phyloP scores from a whole-genome alignment of 2,329 filamentous ascomycete species.

The Exophiala bonariae region DNA sequence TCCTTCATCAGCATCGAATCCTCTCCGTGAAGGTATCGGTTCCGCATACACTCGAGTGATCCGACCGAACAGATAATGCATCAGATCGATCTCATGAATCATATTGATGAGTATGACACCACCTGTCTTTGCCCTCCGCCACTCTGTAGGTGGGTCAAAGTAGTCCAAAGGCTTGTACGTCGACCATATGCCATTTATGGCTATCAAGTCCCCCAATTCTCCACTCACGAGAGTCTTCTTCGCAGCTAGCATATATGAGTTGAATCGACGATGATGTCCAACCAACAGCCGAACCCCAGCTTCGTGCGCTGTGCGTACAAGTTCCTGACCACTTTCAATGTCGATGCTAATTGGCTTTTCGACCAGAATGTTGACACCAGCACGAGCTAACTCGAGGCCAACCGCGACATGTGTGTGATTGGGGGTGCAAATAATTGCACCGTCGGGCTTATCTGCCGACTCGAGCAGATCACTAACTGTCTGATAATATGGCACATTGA shows the following conservation, averaged over 20 bases:
- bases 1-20: conserved; percentile 8
- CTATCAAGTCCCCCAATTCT: conserved; percentile 12
- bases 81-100: conserved; percentile 23
- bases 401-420: conserved; percentile 19
- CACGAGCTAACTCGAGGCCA: conserved; percentile 5
- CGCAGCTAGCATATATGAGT: conserved; percentile 14
- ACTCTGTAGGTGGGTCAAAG: conserved; percentile 6
- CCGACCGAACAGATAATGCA: conserved; percentile 19
- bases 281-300: conserved; percentile 10
- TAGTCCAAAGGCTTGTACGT: conserved; percentile 17
- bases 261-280: conserved; percentile 21
- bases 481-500: too few species aligned
- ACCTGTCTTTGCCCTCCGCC: conserved; percentile 5
- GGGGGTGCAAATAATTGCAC: conserved; percentile 19
- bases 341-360: conserved; percentile 20
- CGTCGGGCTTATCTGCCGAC: background rate
- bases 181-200: conserved; percentile 21
- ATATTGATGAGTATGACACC: conserved; percentile 20
- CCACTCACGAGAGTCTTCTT: conserved; percentile 12
- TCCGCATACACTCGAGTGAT: conserved; percentile 15
- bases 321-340: background rate
- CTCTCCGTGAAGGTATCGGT: conserved; percentile 1
- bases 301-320: conserved; percentile 5
- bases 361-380: conserved; percentile 17
- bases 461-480: too few species aligned